Base-by-base conservation (phyloP, 148 eudicot genomes). In the Heliamphora exappendiculata region DNA sequence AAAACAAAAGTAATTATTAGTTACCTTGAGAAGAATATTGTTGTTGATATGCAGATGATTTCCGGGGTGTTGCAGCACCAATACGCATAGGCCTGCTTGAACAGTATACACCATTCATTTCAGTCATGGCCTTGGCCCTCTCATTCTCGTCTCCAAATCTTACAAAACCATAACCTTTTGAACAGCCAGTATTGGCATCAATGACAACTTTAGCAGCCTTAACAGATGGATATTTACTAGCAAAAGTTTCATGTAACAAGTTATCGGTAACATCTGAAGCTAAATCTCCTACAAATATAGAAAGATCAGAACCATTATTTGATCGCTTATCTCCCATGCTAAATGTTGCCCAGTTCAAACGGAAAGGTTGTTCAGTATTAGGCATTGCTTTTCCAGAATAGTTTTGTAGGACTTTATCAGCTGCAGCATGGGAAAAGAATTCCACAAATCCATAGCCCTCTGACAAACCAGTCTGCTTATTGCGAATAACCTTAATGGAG, bases 371-470 rank as follows among this genome's bases (percentile, higher is more conserved):
- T 12, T 89, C 89, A 14, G 91, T 75, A 50, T 90, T 85, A 31
- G 90, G 96, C 97, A 94, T 94, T 59, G 81, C 70, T 76, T 78
- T 59, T 51, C 89, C 81, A 66, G 83, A 16, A 68, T 83, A 90
- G 51, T 64, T 79, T 70, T 92, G 93, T 14, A 94, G 83, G 64
- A 86, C 91, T 79, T 92, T 88, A 54, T 92, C 97, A 10, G 97
- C 98, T 20, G 80, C 83, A 57, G 87, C 82, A 75, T 94, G 97
- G 55, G 91, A 73, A 45, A 33, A 57, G 65, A 91, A 90, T 74
- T 94, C 97, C 10, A 95, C 96, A 82, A 95, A 95, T 78, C 98
- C 98, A 60, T 95, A 95, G 51, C 98, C 98, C 84, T 95, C 98
- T 19, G 98, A 86, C 54, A 84, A 67, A 7, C 90, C 89, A 36